Conservation (phyloP, 1,284 basidiomycete genomes). For the Kalmanozyma brasiliensis region DNA sequence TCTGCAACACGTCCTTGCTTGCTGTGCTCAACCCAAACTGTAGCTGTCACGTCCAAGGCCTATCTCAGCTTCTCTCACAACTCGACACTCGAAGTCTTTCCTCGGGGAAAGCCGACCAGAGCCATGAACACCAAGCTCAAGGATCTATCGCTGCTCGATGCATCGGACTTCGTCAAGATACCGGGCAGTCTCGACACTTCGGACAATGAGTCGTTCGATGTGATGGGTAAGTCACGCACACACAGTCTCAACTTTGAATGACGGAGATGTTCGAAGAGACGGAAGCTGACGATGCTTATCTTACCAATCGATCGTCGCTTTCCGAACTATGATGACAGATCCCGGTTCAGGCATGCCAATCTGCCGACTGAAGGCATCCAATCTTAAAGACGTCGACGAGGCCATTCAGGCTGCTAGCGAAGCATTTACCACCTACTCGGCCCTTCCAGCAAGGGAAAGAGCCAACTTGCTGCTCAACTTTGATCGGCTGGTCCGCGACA, state of each 20-base stretch:
- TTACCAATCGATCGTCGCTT: slow-evolving; percentile 3
- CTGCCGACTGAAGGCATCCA: slow-evolving; percentile 38
- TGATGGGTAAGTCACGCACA: slow-evolving; percentile 32
- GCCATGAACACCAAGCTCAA: slow-evolving; percentile 53
- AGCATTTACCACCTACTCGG: slow-evolving; percentile 56
- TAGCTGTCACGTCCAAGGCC: no score
- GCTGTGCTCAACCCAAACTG: not conserved
- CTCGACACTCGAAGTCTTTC: no score
- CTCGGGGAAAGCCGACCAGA: slow-evolving; percentile 4
- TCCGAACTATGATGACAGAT: slow-evolving; percentile 11
- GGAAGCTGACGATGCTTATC: not conserved
- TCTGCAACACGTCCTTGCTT: no score
- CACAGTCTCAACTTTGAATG: not conserved
- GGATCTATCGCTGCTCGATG: slow-evolving; percentile 45
- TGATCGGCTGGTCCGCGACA: slow-evolving; percentile 51
- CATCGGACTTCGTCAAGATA: slow-evolving; percentile 58
- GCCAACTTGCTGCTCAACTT: slow-evolving; percentile 60
- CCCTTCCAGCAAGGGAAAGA: slow-evolving; percentile 55
- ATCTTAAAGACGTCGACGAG: slow-evolving; percentile 59
- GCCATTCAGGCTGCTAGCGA: slow-evolving; percentile 59
- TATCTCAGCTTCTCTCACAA: not conserved
- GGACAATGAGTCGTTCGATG: slow-evolving; percentile 39
- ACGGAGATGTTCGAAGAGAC: not conserved
- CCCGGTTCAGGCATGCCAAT: slow-evolving; percentile 34
- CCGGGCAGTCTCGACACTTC: slow-evolving; percentile 30